Evolutionary conservation across 305 asterid genomes (phyloP).

Genomic region (Fraxinus floribunda): DNA sequence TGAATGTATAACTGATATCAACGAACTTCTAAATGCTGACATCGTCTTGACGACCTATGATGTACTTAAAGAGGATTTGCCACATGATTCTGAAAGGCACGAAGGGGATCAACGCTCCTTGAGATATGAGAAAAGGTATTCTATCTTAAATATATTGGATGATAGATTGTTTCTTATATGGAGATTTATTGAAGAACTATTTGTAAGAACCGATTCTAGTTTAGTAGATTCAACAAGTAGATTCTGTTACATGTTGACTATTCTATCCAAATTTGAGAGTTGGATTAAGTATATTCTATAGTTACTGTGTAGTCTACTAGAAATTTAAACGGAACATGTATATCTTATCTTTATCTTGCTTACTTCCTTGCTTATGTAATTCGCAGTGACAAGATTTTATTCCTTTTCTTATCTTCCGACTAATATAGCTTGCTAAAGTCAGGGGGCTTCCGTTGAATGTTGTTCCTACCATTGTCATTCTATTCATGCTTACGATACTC

Average conservation of each 20-base stretch:
- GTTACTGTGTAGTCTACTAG: neutral
- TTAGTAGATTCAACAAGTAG: neutral
- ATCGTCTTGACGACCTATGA: constrained; percentile 92
- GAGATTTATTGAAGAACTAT: neutral
- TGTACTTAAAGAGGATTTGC: constrained; percentile 89
- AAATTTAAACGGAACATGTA: neutral
- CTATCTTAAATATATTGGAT: neutral
- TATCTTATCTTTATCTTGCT: neutral
- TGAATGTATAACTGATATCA: constrained; percentile 53
- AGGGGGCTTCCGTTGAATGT: neutral
- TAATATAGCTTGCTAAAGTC: neutral
- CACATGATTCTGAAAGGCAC: constrained; percentile 91
- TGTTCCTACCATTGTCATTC: neutral
- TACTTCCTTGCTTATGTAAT: neutral
- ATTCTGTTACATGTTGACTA: neutral
- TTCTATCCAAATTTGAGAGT: neutral
- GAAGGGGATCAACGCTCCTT: constrained; percentile 88
- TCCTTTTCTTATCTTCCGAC: neutral
- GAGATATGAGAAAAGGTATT: constrained; percentile 84
- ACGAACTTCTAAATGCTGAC: constrained; percentile 74
- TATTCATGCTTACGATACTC: neutral
- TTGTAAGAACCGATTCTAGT: neutral
- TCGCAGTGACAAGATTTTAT: neutral
- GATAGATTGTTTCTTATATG: neutral
- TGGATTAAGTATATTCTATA: neutral